phyloP scores from a whole-genome alignment of 768 basidiomycete genomes.

The Leccinum imitatum region DNA sequence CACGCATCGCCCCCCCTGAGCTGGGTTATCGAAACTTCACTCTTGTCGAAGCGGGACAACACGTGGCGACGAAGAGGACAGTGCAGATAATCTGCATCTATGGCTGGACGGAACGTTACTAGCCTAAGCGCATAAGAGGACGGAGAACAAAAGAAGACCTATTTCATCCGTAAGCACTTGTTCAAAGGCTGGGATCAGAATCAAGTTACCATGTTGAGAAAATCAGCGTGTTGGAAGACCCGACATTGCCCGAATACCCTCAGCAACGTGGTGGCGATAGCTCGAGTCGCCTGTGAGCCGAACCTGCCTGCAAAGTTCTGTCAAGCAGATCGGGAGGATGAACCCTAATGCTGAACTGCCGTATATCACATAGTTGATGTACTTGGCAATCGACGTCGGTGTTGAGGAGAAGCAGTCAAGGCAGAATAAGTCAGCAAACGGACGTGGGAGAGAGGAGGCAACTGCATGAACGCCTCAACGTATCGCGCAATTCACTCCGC shows the following conservation, averaged over 20 bases:
- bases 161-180: conserved; percentile 7
- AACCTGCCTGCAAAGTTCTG: conserved; percentile 86
- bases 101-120: conserved; percentile 51
- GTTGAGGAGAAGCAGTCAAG: too few relatives aligned
- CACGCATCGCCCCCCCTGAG: conserved; percentile 32
- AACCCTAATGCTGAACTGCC: conserved; percentile 37
- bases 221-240: conserved; percentile 64
- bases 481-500: too few relatives aligned
- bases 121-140: conserved; percentile 45
- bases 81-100: conserved; percentile 60
- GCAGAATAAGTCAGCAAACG: too few relatives aligned
- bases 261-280: conserved; percentile 69
- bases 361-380: conserved; percentile 43
- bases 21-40: conserved; percentile 52
- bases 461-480: too few relatives aligned
- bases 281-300: conserved; percentile 57
- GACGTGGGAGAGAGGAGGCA: too few relatives aligned
- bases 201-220: conserved; percentile 69
- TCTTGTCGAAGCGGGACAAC: conserved; percentile 47
- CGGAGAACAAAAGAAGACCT: conserved; percentile 85
- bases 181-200: conserved; percentile 5
- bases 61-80: conserved; percentile 65
- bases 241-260: conserved; percentile 76
- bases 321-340: conserved; percentile 22
- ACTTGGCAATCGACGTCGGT: conserved; percentile 40